Evolutionary conservation across 1,284 basidiomycete genomes (phyloP), one percentile per base, ranked within the genome.

Genomic region (Phaffia rhodozyma): DNA sequence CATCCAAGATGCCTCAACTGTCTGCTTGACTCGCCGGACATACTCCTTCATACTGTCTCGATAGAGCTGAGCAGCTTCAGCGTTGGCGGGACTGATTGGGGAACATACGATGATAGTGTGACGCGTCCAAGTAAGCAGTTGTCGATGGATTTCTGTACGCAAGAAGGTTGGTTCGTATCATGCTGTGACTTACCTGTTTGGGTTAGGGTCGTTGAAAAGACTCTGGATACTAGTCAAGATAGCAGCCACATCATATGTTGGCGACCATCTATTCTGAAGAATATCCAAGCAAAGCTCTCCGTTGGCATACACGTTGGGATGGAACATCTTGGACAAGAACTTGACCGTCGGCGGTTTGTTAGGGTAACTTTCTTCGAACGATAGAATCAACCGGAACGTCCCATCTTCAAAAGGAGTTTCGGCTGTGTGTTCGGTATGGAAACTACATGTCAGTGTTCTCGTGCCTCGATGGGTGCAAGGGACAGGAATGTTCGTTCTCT

Each of bases 31-130:
- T 64, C 91, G 78, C 65, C 91, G 79, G 38, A 96, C 88, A 73
- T 96, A 97, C 78, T 96, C 93, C 79, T 97, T 97, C 87, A 96
- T 93, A 73, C 97, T 97, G 75, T 98, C 94, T 64, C 93, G 79
- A 73, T 96, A 98, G 67, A 97, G 76, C 74, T 91, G 89, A 1
- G 94, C 94, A 0, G 94, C 94, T 78, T 98, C 94, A 1, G 92
- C 92, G 72, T 98, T 98, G 1, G 94, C 94, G 5, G 94, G 94
- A 73, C 91, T 94, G 68, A 58, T 57, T 58, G 47, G 23, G 55
- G 23, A 48, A 54, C 58, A 20, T 38, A 54, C 48, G 56, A 50
- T 38, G 13, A 21, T 56, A 55, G n/a, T 52, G 53, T 13, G 29
- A 25, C 55, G 51, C n/a, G 47, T 34, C 25, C 59, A 34, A 16